Conservation (phyloP, 768 basidiomycete species). For the Russula emetica region DNA sequence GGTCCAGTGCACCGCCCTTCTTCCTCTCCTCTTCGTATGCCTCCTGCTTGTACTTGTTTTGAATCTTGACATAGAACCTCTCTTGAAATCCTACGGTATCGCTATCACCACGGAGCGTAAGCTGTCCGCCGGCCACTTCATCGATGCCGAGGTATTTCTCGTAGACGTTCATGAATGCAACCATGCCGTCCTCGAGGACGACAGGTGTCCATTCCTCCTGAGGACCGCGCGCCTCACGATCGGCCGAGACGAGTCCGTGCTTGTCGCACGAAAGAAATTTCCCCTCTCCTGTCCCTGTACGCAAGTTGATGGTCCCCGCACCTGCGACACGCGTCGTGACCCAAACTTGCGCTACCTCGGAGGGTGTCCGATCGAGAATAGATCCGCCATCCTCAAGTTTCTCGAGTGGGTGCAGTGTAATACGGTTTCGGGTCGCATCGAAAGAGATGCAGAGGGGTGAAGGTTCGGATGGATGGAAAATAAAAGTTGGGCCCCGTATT, state of each 20-base stretch:
- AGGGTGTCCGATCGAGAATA: constrained; percentile 64
- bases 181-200: constrained; percentile 77
- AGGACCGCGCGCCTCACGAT: constrained; percentile 84
- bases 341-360: constrained; percentile 88
- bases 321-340: constrained; percentile 84
- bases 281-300: constrained; percentile 82
- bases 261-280: constrained; percentile 88
- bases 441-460: constrained; percentile 72
- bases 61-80: constrained; percentile 85
- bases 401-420: constrained; percentile 62
- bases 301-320: constrained; percentile 76
- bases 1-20: constrained; percentile 39
- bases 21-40: constrained; percentile 56
- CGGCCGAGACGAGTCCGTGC: constrained; percentile 77
- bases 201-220: constrained; percentile 94
- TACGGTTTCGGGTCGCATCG: constrained; percentile 67
- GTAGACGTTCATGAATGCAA: constrained; percentile 83
- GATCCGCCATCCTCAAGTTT: constrained; percentile 51
- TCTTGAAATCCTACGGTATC: constrained; percentile 83
- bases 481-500: constrained; percentile 85
- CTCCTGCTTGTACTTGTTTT: constrained; percentile 84
- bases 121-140: constrained; percentile 76
- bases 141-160: constrained; percentile 85
- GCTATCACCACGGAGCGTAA: constrained; percentile 77
- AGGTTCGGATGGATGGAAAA: constrained; percentile 77